A percentile compares a stretch with the other conserved stretches of the same genome.
Conservation (phyloP, 1,284 basidiomycete species). For the Trichosporon sp. region DNA sequence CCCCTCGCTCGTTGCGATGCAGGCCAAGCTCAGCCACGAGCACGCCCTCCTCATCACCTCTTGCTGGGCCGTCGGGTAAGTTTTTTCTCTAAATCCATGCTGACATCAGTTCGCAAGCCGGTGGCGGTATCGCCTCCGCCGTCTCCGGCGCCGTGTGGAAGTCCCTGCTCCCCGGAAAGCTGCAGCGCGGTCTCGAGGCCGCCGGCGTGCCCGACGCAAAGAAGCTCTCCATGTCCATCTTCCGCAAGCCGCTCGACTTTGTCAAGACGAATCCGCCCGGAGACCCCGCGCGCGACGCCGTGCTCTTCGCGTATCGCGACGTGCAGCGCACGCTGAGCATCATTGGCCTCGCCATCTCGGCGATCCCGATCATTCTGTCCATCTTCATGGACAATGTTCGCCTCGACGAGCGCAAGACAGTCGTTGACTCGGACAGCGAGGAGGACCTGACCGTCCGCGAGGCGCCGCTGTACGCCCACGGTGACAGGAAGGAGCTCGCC, state of each 20-base stretch:
- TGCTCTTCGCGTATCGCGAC: slow-evolving; percentile 47
- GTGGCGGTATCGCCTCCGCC: slow-evolving; percentile 50
- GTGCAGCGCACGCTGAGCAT: slow-evolving; percentile 49
- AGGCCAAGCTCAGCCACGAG: slow-evolving; percentile 33
- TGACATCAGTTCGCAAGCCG: slow-evolving; percentile 27
- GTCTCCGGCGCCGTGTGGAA: slow-evolving; percentile 56
- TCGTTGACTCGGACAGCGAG: slow-evolving; percentile 25
- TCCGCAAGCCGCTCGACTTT: slow-evolving; percentile 49
- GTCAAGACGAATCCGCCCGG: slow-evolving; percentile 48
- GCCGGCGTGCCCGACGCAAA: slow-evolving; percentile 26
- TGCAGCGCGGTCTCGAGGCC: slow-evolving; percentile 36
- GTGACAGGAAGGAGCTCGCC: neutral
- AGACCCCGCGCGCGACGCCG: slow-evolving; percentile 48
- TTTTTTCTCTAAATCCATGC: neutral
- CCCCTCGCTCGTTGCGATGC: slow-evolving; percentile 38
- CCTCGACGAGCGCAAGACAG: slow-evolving; percentile 44
- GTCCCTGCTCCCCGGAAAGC: slow-evolving; percentile 37
- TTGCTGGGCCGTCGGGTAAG: slow-evolving; percentile 22
- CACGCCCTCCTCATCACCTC: slow-evolving; percentile 31
- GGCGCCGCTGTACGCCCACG: neutral
- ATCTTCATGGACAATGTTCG: slow-evolving; percentile 42
- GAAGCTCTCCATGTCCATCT: slow-evolving; percentile 43
- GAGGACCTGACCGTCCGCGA: neutral
- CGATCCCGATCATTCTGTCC: slow-evolving; percentile 37
- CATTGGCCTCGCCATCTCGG: slow-evolving; percentile 46